These are phyloP conservation scores for Tagetes erecta DNA, from an alignment of 129 eudicot genomes.

Conservation along the genomic window DNA sequence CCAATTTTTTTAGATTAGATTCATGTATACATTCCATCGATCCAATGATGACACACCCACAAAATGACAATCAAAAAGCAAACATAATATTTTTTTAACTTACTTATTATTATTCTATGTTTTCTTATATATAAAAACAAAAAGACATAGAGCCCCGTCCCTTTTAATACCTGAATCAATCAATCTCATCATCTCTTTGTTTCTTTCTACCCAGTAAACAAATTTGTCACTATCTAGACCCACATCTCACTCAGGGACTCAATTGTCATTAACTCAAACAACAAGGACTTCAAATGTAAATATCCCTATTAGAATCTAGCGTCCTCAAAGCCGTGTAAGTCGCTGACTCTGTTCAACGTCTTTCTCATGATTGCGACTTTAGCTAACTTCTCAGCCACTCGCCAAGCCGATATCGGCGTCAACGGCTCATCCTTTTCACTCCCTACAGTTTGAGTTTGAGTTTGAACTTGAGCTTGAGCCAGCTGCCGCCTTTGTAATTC, in stretches of 20 bases:
- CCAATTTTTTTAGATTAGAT: constrained; percentile 25
- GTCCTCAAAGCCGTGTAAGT: constrained; percentile 95
- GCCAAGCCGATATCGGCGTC: constrained; percentile 98
- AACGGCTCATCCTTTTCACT: constrained; percentile 84
- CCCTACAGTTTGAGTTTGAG: constrained; percentile 21
- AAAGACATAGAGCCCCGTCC: constrained; percentile 29
- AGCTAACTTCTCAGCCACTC: constrained; percentile 90
- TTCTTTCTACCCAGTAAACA: constrained; percentile 43
- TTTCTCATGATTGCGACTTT: constrained; percentile 90
- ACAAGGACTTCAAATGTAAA: constrained; percentile 23
- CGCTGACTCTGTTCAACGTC: constrained; percentile 84
- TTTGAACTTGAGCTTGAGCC: constrained; percentile 27
- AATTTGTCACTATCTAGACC: constrained; percentile 48
- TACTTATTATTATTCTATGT: no score
- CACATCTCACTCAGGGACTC: constrained; percentile 11
- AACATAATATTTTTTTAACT: background rate
- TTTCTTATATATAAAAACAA: background rate
- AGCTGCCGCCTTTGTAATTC: constrained; percentile 51
- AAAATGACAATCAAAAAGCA: constrained; percentile 27
- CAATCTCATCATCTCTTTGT: constrained; percentile 31
- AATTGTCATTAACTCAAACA: constrained; percentile 9
- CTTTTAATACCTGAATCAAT: constrained; percentile 14
- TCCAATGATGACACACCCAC: constrained; percentile 29
- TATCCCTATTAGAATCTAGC: constrained; percentile 65
- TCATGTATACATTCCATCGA: constrained; percentile 28